phyloP scores from a whole-genome alignment of 208 protist species.

The Acanthamoeba lenticulata region DNA sequence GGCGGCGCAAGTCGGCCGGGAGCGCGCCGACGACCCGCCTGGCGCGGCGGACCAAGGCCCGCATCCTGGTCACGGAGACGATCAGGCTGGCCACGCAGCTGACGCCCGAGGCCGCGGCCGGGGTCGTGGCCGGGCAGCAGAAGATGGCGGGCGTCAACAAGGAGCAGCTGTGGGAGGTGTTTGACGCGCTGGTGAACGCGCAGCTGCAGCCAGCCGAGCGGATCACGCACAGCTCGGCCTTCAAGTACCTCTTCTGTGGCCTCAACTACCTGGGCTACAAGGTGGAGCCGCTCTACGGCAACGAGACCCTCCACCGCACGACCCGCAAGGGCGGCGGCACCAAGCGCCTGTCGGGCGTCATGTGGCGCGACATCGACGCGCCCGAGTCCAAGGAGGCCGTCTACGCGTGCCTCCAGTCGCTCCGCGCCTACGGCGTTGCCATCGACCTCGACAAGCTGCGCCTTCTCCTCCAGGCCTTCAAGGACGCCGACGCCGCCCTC shows the following conservation, averaged over 20 bases:
- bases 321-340: not conserved
- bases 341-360: slow-evolving; percentile 17
- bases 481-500: slow-evolving; percentile 8
- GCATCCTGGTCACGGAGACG: slow-evolving; percentile 35
- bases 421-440: not conserved
- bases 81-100: slow-evolving; percentile 38
- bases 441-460: slow-evolving; percentile 31
- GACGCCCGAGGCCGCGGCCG: not conserved
- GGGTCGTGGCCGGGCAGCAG: not conserved
- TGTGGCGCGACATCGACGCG: slow-evolving; percentile 35
- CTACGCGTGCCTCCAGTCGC: not conserved
- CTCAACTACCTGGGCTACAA: slow-evolving; percentile 52
- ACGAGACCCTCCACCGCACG: slow-evolving; percentile 20
- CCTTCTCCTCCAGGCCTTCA: not conserved
- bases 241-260: slow-evolving; percentile 52
- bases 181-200: slow-evolving; percentile 25
- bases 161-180: slow-evolving; percentile 52
- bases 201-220: not conserved
- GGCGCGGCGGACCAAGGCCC: slow-evolving; percentile 18
- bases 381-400: slow-evolving; percentile 28
- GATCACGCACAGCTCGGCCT: slow-evolving; percentile 44
- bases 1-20: not conserved
- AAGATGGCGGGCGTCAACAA: slow-evolving; percentile 57
- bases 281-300: slow-evolving; percentile 52
- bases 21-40: not conserved